Evolutionary conservation across 2,329 filamentous ascomycete species (phyloP), one percentile per base, ranked within the genome.

Genomic region (Hypoxylon sp.): DNA sequence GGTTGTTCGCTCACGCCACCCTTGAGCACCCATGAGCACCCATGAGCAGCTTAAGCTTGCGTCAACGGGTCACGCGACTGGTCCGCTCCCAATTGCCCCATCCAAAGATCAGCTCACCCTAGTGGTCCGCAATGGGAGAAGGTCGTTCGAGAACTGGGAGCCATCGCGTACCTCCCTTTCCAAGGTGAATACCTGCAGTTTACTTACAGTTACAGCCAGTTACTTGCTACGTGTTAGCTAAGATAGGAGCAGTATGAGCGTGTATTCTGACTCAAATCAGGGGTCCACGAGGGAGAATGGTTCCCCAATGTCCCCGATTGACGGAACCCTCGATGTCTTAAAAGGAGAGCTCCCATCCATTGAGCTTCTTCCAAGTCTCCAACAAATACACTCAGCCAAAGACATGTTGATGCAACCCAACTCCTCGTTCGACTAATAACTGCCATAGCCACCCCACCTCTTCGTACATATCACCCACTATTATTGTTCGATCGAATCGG

Each of bases 331-430:
- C 21, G 29, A 62, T 67, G 63, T 67, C 67, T 69, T 67, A 69
- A 64, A 69, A 63, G 53, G 37, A 52, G 34, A 50, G 46, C 14
- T 54, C 55, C 58, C 53, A 55, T 62, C 63, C 54, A 67, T 67
- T 60, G 59, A 68, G 19, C 47, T 55, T 56, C 61, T 61, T 47
- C 37, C 59, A 53, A 43, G 50, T 67, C 67, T 69, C 67, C 64
- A 65, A 67, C 60, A 46, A 57, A 47, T 41, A 41, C 55, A 61
- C 50, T 45, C 21, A 66, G 21, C 50, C 50, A 67, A 50, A 59
- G 53, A 64, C 51, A 62, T n/a, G n/a, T 69, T 63, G 47, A 65
- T 67, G 67, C 67, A 69, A 69, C 67, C 67, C 67, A 69, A 69
- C 58, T 64, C 43, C 30, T 67, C 51, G 45, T 51, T 57, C 57